Evolutionary conservation across 2,329 filamentous ascomycete species (phyloP).

Genomic region (Trichoderma asperellum): DNA sequence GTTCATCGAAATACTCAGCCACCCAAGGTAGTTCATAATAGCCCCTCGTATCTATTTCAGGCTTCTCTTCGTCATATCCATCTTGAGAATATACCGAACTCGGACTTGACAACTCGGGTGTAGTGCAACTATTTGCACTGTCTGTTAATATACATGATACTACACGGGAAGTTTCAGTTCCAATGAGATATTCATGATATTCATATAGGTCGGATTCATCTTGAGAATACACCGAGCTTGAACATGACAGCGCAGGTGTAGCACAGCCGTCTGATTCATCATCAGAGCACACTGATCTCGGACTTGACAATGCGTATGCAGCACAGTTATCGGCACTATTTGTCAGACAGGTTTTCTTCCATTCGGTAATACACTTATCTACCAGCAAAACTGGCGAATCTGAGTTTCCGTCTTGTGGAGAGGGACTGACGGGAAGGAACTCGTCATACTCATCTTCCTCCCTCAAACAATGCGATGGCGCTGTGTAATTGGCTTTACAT

Average conservation of each 20-base stretch:
- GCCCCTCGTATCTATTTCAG: not conserved
- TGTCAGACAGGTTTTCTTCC: not conserved
- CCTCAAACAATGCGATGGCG: not conserved
- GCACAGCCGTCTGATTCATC: too few species aligned
- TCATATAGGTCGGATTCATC: not conserved
- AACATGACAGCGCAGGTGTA: not conserved
- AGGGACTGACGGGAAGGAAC: not conserved
- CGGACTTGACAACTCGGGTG: not conserved
- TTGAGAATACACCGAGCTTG: not conserved
- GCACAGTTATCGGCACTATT: not conserved
- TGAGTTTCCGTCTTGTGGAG: not conserved
- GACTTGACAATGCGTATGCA: too few species aligned
- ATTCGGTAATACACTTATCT: not conserved
- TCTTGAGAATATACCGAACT: not conserved
- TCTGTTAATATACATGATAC: not conserved
- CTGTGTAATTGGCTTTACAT: not conserved
- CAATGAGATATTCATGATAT: not conserved
- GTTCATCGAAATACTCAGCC: constrained; percentile 41
- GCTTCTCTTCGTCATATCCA: not conserved
- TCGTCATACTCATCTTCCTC: not conserved
- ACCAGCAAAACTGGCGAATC: not conserved
- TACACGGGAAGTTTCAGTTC: not conserved
- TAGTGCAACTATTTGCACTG: not conserved
- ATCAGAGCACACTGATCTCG: too few species aligned
- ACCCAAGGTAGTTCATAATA: constrained; percentile 39